Evolutionary conservation across 1,284 basidiomycete genomes (phyloP), one percentile per base, ranked within the genome.

Genomic region (Pseudozyma flocculosa): DNA sequence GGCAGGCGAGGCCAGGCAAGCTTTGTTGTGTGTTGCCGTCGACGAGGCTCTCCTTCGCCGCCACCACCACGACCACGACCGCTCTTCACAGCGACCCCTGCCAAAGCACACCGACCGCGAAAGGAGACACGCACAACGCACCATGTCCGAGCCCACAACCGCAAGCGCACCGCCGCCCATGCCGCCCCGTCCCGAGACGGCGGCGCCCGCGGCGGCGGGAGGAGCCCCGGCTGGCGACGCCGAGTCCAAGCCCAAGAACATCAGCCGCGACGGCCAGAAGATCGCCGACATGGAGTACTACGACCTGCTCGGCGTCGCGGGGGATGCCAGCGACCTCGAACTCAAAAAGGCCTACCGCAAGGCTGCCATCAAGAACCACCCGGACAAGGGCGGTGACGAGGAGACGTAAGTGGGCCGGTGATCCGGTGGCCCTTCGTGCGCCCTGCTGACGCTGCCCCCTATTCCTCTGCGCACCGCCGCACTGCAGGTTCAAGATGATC

Each of bases 271-370:
- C 54, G 74, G 73, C 29, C 61, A 62, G 41, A 73, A 72, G 56
- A 72, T 76, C 42, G 74, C 63, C 19, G 73, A 76, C 59, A 76
- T 76, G 74, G 75, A 76, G 45, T 78, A 76, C 66, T 78, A 78
- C 62, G 71, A 76, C 47, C 70, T 78, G n/a, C 72, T 78, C 40
- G 61, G 65, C 43, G 77, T 78, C 43, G 59, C 70, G 39, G 77
- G 72, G n/a, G 63, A 73, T 29, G 70, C 65, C 11, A 62, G 70
- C 17, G 89, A 90, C 65, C 86, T 85, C 4, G 85, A 88, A 54
- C 80, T 96, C 68, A 98, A 97, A 83, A 96, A 93, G 81, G 92
- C 90, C 1, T 97, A 97, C 80, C 84, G 94, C 63, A 95, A 90
- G 79, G 87, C 89, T 61, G 93, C 94, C 21, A 93, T 97, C 84